Evolutionary conservation across 768 basidiomycete genomes (phyloP).

Genomic region (Plicaturopsis crispa): DNA sequence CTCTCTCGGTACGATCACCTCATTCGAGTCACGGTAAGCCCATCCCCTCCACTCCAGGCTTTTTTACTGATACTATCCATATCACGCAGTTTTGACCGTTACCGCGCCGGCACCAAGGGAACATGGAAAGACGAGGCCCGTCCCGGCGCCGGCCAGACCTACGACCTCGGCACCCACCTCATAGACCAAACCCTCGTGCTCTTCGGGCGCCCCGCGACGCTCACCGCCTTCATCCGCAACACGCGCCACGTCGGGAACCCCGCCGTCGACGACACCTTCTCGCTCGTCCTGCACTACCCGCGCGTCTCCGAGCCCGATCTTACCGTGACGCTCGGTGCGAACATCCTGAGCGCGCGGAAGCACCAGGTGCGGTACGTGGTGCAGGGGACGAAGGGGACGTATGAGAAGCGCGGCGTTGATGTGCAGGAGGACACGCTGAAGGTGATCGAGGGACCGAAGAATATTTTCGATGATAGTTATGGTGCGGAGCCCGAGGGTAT

Average conservation of each 20-base stretch:
- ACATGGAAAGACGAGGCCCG: conserved; percentile 74
- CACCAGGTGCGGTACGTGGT: conserved; percentile 67
- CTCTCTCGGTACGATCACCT: conserved; percentile 53
- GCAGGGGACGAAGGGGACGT: conserved; percentile 66
- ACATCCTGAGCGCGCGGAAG: conserved; percentile 58
- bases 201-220: conserved; percentile 63
- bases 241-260: conserved; percentile 56
- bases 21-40: conserved; percentile 71
- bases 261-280: conserved; percentile 60
- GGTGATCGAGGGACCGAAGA: conserved; percentile 36
- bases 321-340: conserved; percentile 60
- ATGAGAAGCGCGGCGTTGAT: conserved; percentile 70
- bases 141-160: conserved; percentile 59
- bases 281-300: conserved; percentile 45
- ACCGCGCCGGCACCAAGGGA: conserved; percentile 53
- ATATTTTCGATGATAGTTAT: conserved; percentile 37
- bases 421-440: conserved; percentile 75
- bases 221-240: conserved; percentile 69
- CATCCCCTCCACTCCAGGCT: neutral
- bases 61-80: conserved; percentile 1
- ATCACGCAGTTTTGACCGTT: conserved; percentile 63
- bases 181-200: conserved; percentile 71
- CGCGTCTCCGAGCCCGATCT: conserved; percentile 32
- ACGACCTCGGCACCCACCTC: conserved; percentile 75
- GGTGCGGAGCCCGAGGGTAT: conserved; percentile 58